Evolutionary conservation across 306 rosid species (phyloP).

Genomic region (Aeschynomene evenia): DNA sequence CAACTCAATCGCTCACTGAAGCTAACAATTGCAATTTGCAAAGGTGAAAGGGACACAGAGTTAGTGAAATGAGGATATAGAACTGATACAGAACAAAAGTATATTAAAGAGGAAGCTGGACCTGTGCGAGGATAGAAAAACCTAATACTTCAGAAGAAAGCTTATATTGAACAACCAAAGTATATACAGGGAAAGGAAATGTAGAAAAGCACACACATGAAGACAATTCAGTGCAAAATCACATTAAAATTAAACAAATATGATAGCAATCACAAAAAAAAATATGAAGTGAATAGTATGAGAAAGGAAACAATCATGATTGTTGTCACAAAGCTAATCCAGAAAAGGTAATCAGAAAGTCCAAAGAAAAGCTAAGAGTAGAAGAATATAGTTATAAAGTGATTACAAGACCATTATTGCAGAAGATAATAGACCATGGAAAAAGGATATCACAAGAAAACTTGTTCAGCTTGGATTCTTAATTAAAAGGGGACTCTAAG

Average conservation of each 20-base stretch:
- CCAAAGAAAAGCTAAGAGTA: conserved; percentile 32
- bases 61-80: neutral
- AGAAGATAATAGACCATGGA: conserved; percentile 21
- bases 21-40: conserved; percentile 26
- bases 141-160: conserved; percentile 18
- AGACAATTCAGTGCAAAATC: conserved; percentile 28
- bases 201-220: conserved; percentile 25
- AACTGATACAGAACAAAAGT: neutral
- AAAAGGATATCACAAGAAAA: conserved; percentile 6
- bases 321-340: conserved; percentile 52
- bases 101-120: conserved; percentile 19
- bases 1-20: conserved; percentile 16
- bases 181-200: conserved; percentile 20
- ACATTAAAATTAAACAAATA: conserved; percentile 25
- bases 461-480: conserved; percentile 22
- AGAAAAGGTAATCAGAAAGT: conserved; percentile 44
- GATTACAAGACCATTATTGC: conserved; percentile 30
- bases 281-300: conserved; percentile 40
- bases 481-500: conserved; percentile 25
- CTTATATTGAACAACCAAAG: neutral
- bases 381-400: conserved; percentile 37
- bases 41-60: conserved; percentile 8
- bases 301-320: conserved; percentile 65
- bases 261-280: conserved; percentile 19
- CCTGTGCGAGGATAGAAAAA: conserved; percentile 25